These are phyloP conservation scores for Asterella californica DNA, from an alignment of 225 moss, liverwort and hornwort genomes.

Conservation along the genomic window DNA sequence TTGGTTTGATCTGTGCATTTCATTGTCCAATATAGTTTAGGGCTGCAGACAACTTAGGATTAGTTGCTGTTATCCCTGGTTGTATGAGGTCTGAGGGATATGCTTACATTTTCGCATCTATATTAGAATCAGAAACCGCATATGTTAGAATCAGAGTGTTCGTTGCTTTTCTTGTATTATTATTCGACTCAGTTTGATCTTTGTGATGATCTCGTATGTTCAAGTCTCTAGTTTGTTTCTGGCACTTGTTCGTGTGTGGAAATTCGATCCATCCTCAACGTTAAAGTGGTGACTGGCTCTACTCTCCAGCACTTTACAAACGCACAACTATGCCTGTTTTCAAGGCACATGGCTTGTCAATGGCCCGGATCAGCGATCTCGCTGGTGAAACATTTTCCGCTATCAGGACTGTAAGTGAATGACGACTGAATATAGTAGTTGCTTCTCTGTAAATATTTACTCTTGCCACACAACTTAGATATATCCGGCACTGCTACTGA, in stretches of 20 bases:
- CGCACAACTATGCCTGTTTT: conserved; percentile 90
- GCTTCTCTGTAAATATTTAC: neutral
- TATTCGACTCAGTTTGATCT: neutral
- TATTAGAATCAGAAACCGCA: no score
- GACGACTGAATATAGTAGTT: neutral
- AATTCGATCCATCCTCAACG: neutral
- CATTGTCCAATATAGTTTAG: neutral
- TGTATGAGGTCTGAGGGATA: no score
- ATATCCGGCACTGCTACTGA: neutral
- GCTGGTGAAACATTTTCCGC: conserved; percentile 95
- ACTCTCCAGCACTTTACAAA: conserved; percentile 82
- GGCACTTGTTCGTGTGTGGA: neutral
- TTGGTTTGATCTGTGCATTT: neutral
- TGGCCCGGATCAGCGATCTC: conserved; percentile 82
- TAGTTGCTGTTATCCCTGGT: no score
- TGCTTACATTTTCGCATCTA: no score
- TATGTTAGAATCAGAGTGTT: neutral
- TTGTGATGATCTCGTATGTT: neutral
- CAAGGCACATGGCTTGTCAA: conserved; percentile 76
- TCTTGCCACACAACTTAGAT: neutral
- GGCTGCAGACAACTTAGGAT: no score
- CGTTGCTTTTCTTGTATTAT: neutral
- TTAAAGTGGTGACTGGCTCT: neutral
- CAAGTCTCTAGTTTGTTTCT: neutral
- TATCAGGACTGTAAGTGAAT: conserved; percentile 76